These are phyloP conservation scores for Solanum pinnatisectum DNA, from an alignment of 257 asterid species.

Conservation along the genomic window DNA sequence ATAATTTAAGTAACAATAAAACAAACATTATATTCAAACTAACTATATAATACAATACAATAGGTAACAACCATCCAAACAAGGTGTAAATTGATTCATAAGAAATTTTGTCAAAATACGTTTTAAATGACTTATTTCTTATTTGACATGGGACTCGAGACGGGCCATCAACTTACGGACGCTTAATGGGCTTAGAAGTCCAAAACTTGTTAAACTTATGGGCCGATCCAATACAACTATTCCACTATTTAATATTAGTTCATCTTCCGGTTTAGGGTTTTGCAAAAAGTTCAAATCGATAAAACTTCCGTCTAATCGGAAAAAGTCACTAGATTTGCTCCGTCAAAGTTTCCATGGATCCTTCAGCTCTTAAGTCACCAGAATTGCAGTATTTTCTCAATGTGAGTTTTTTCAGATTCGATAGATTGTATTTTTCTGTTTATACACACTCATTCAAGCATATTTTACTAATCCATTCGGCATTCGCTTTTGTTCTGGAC, in stretches of 20 bases:
- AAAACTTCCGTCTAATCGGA: not conserved
- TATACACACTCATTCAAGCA: not conserved
- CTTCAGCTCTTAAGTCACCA: conserved; percentile 32
- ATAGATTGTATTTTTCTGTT: not conserved
- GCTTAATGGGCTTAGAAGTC: not conserved
- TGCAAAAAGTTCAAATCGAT: not conserved
- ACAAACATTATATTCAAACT: not conserved
- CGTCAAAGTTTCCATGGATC: conserved; percentile 28
- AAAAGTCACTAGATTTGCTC: not conserved
- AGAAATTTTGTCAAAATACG: too few species aligned
- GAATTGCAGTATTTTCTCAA: conserved; percentile 41
- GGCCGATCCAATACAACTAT: not conserved
- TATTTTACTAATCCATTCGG: not conserved
- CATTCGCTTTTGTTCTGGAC: not conserved
- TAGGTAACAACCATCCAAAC: not conserved
- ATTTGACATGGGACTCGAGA: not conserved
- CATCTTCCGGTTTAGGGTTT: not conserved
- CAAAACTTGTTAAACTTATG: not conserved
- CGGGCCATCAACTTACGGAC: not conserved
- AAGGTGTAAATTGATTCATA: too few species aligned
- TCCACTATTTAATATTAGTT: not conserved
- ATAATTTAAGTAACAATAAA: too few species aligned
- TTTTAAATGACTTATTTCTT: not conserved
- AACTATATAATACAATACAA: too few species aligned
- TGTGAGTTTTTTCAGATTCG: conserved; percentile 15